phyloP scores from a whole-genome alignment of 2,329 filamentous ascomycete species.

The Teratosphaeriaceae sp. region DNA sequence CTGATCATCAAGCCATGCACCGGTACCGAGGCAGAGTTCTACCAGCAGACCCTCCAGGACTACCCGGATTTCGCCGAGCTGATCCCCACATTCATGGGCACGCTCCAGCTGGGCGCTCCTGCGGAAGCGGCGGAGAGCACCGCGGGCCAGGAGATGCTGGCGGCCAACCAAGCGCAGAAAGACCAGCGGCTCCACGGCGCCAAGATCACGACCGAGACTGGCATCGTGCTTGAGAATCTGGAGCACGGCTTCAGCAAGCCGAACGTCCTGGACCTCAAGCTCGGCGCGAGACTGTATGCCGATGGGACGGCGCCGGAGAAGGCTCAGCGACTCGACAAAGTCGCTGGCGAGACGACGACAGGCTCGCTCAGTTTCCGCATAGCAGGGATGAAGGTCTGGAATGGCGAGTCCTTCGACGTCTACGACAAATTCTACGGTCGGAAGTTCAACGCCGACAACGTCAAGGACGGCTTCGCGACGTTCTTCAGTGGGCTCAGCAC shows the following conservation, averaged over 20 bases:
- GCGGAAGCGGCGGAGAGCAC: constrained; percentile 9
- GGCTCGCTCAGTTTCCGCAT: constrained; percentile 56
- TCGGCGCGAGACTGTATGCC: constrained; percentile 80
- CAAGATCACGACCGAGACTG: constrained; percentile 67
- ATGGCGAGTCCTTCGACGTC: constrained; percentile 44
- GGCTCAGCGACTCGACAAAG: constrained; percentile 52
- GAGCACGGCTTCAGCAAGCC: constrained; percentile 73
- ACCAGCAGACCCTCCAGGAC: constrained; percentile 60
- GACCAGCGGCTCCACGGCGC: constrained; percentile 43
- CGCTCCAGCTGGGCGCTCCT: constrained; percentile 59
- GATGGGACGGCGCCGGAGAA: constrained; percentile 57
- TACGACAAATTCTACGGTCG: constrained; percentile 63
- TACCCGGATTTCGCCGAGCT: constrained; percentile 70
- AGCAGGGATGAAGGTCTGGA: constrained; percentile 58
- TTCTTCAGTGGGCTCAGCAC: constrained; percentile 43
- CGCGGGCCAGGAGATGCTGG: constrained; percentile 9
- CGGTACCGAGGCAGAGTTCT: constrained; percentile 78
- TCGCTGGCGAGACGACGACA: constrained; percentile 53
- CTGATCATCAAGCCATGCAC: constrained; percentile 95
- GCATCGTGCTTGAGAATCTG: constrained; percentile 80
- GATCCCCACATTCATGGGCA: constrained; percentile 82
- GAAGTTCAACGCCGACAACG: constrained; percentile 48
- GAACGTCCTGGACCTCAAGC: constrained; percentile 90
- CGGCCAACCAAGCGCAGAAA: constrained; percentile 25
- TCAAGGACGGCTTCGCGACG: constrained; percentile 51